Evolutionary conservation across 164 flowering plant genomes (phyloP), one percentile per base, ranked within the genome.

Genomic region (Stephania japonica): DNA sequence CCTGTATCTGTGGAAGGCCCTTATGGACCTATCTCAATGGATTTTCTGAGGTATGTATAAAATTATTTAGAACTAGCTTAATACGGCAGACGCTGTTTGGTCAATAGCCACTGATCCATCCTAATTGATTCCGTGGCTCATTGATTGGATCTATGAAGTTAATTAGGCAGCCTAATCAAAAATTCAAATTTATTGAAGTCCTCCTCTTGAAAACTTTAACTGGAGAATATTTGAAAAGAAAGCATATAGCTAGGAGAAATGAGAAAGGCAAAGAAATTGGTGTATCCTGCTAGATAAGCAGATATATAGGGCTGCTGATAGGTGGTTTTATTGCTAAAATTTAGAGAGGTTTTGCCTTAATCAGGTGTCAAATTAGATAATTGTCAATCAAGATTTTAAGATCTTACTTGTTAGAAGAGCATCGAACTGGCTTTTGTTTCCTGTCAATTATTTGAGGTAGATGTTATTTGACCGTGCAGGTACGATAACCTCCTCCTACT

Each of bases 1-100:
- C 87, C 88, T 9, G 78, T 89, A 63, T 82, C 87, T 65, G 71
- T 89, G 62, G 98, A 92, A 88, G 98, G 97, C 23, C 98, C 98
- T 67, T 89, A 91, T 78, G 96, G 98, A 71, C 94, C 96, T 41
- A 74, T 81, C 56, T 83, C 92, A 16, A 21, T 76, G 23, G 84
- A 87, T 74, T 92, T 86, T 75, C 76, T 87, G 70, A 88, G 96
- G 98, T 90, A 62, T 23, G 69, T 53, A 21, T 7, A 23, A n/a
- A 43, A 71, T 12, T 23, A 41, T 10, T 38, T 38, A 41, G 42
- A 67, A 67, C 42, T 38, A 67, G 69, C 1, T 2, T 24, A 42
- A 65, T 24, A 65, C 10, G 12, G 26, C 32, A 65, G 19, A 13
- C 12, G 62, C 19, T 56, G 18, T 56, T 56, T 3, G 62, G n/a